phyloP scores from a whole-genome alignment of 2,329 filamentous ascomycete genomes.

The Colletotrichum sp. region DNA sequence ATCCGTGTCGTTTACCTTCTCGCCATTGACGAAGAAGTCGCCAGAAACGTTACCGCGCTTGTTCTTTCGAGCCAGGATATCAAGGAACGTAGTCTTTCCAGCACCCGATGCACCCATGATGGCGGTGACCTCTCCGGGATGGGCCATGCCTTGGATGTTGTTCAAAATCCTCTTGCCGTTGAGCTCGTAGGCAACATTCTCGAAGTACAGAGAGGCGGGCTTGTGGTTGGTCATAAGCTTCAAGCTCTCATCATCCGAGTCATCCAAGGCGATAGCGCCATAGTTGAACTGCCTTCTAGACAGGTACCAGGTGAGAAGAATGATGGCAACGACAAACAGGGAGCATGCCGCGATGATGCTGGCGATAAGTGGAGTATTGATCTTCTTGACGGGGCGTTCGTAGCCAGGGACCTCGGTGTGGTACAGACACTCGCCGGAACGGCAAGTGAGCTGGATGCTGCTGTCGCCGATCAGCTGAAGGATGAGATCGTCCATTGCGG shows the following conservation, averaged over 20 bases:
- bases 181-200: constrained; percentile 84
- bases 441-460: constrained; percentile 84
- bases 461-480: constrained; percentile 87
- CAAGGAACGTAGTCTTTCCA: constrained; percentile 95
- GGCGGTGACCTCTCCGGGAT: constrained; percentile 92
- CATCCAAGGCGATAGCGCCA: constrained; percentile 82
- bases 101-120: constrained; percentile 99
- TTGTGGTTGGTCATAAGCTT: constrained; percentile 92
- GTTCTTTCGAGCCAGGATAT: constrained; percentile 96
- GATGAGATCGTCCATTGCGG: constrained; percentile 91
- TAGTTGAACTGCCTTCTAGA: constrained; percentile 74
- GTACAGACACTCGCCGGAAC: constrained; percentile 91
- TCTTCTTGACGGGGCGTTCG: constrained; percentile 84
- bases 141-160: constrained; percentile 83
- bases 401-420: constrained; percentile 94
- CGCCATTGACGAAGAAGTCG: constrained; percentile 91
- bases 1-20: constrained; percentile 82
- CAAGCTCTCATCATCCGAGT: constrained; percentile 85
- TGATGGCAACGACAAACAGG: constrained; percentile 86
- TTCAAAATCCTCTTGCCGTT: constrained; percentile 88
- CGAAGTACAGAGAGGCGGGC: constrained; percentile 85
- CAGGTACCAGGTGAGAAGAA: constrained; percentile 86
- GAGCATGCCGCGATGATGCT: constrained; percentile 87
- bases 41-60: constrained; percentile 83
- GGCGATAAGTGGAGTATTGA: constrained; percentile 96